Conservation (phyloP, 768 basidiomycete genomes). For the Coprinellus aureogranulatus region DNA sequence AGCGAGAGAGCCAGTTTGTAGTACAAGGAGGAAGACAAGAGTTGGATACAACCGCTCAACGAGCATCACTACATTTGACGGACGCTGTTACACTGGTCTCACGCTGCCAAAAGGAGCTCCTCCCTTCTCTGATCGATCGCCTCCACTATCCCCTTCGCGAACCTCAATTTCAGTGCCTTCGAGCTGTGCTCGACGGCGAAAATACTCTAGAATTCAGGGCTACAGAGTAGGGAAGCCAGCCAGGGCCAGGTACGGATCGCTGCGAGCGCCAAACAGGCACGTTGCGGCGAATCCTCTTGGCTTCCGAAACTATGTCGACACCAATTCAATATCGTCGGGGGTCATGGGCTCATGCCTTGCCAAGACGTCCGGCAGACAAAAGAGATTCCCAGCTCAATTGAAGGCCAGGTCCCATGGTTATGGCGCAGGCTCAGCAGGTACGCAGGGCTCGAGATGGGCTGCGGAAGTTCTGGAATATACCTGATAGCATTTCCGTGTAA, state of each 20-base stretch:
- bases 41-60: not conserved
- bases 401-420: not conserved
- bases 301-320: not conserved
- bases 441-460: no score
- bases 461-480: no score
- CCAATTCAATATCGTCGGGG: not conserved
- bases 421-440: no score
- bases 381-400: not conserved
- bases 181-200: not conserved
- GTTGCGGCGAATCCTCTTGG: no score
- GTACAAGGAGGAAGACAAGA: slow-evolving; percentile 15
- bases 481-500: no score
- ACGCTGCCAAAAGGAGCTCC: not conserved
- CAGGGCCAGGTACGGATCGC: not conserved
- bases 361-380: no score
- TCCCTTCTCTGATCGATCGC: not conserved
- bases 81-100: not conserved
- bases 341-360: not conserved
- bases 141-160: no score
- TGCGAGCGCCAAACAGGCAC: no score
- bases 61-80: not conserved
- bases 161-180: no score
- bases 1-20: slow-evolving; percentile 10
- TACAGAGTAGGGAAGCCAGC: not conserved
- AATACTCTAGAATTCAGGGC: not conserved